phyloP scores from a whole-genome alignment of 2,329 filamentous ascomycete genomes.

The Diatrype stigma region DNA sequence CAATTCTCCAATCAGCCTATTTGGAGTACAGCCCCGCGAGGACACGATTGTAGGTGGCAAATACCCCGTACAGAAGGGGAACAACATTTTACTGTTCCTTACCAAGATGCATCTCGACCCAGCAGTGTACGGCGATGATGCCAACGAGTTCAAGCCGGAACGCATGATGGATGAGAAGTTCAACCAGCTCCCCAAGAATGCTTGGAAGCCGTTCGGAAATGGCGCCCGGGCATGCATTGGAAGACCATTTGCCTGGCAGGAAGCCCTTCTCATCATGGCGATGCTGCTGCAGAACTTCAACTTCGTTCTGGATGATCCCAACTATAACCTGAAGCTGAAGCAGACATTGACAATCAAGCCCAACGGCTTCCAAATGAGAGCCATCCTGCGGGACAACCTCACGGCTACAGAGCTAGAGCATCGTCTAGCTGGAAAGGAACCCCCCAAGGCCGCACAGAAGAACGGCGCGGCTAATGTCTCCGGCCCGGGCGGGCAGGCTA shows the following conservation, averaged over 20 bases:
- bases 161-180: constrained; percentile 69
- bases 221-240: constrained; percentile 69
- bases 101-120: constrained; percentile 58
- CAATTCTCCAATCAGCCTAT: constrained; percentile 54
- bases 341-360: constrained; percentile 47
- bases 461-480: constrained; percentile 3
- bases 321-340: constrained; percentile 43
- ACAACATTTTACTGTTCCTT: constrained; percentile 36
- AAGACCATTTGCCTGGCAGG: constrained; percentile 70
- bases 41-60: constrained; percentile 56
- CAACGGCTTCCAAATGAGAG: constrained; percentile 49
- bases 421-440: constrained; percentile 32
- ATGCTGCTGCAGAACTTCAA: constrained; percentile 60
- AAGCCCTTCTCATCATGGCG: constrained; percentile 55
- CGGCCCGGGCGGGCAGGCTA: constrained; percentile 18
- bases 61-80: constrained; percentile 43
- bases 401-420: constrained; percentile 44
- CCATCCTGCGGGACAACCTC: constrained; percentile 41
- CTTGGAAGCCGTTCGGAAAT: constrained; percentile 73
- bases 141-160: constrained; percentile 63
- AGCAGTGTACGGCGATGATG: constrained; percentile 60
- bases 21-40: constrained; percentile 50
- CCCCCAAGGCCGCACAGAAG: constrained; percentile 8
- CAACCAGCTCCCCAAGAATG: constrained; percentile 56
- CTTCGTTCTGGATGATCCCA: constrained; percentile 52